Percentiles rank a stretch among this genome's conserved stretches.
Evolutionary conservation across 192 early-diverging fungal species (phyloP).

Genomic region (Podila minutissima): DNA sequence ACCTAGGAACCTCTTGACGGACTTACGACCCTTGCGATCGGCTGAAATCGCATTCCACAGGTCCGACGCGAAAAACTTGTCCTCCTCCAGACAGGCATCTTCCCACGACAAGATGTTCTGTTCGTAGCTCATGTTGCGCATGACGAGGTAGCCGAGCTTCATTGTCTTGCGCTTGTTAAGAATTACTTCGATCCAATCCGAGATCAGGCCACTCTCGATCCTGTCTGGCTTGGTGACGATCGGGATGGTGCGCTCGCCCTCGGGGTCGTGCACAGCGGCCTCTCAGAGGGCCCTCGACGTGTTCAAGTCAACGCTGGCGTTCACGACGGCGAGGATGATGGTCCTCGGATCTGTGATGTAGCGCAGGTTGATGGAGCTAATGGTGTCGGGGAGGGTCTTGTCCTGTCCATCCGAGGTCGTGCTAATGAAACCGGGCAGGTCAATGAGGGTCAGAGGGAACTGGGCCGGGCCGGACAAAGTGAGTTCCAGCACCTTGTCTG

Average conservation of each 20-base stretch:
- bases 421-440: conserved; percentile 9
- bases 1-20: conserved; percentile 7
- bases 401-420: not conserved
- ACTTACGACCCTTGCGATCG: conserved; percentile 14
- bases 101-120: conserved; percentile 5
- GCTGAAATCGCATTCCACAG: not conserved
- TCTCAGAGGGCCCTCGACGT: not conserved
- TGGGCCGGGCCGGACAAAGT: conserved; percentile 7
- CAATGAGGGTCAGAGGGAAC: conserved; percentile 9
- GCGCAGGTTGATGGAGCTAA: conserved; percentile 1
- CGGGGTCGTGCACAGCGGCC: not conserved
- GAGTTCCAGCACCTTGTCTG: conserved; percentile 8
- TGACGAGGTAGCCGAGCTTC: conserved; percentile 16
- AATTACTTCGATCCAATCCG: conserved; percentile 4
- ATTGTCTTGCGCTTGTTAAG: conserved; percentile 10
- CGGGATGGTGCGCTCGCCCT: conserved; percentile 15
- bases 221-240: conserved; percentile 18
- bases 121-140: conserved; percentile 1
- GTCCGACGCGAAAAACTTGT: not conserved
- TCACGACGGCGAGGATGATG: conserved; percentile 15
- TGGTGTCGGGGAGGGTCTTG: not conserved
- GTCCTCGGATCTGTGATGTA: conserved; percentile 4
- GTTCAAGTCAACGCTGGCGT: not conserved
- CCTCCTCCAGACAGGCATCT: not conserved
- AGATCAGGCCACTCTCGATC: not conserved